Conservation (phyloP, 2,329 filamentous ascomycete genomes). For the Cladophialophora carrionii region DNA sequence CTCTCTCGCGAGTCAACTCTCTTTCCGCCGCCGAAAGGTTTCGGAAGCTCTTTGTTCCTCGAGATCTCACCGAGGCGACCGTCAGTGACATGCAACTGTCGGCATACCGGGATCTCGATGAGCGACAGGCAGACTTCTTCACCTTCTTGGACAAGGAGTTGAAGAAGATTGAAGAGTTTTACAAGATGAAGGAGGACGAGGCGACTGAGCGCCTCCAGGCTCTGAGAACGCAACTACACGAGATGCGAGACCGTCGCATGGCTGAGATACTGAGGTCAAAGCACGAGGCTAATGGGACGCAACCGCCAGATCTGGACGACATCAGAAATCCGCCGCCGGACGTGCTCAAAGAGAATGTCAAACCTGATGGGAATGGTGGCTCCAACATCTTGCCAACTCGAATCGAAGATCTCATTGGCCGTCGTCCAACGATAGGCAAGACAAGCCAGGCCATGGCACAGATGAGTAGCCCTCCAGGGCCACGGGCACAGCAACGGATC, state of each 20-base stretch:
- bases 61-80: slow-evolving; percentile 44
- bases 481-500: slow-evolving; percentile 40
- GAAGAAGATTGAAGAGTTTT: slow-evolving; percentile 90
- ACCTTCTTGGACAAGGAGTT: slow-evolving; percentile 80
- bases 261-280: slow-evolving; percentile 62
- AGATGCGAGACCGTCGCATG: slow-evolving; percentile 84
- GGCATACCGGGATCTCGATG: slow-evolving; percentile 66
- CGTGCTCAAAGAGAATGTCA: slow-evolving; percentile 36
- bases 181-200: slow-evolving; percentile 83
- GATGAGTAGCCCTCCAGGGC: slow-evolving; percentile 48
- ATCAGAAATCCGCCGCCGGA: slow-evolving; percentile 26
- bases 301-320: slow-evolving; percentile 5
- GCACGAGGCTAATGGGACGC: background rate
- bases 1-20: slow-evolving; percentile 36
- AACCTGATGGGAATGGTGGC: slow-evolving; percentile 38
- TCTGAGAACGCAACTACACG: slow-evolving; percentile 82
- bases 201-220: slow-evolving; percentile 71
- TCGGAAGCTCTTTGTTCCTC: slow-evolving; percentile 46
- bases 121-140: slow-evolving; percentile 82
- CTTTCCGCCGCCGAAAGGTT: slow-evolving; percentile 43
- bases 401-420: slow-evolving; percentile 50
- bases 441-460: slow-evolving; percentile 57
- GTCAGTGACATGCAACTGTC: slow-evolving; percentile 57
- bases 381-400: slow-evolving; percentile 40
- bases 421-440: slow-evolving; percentile 57